A percentile compares a stretch with the other conserved stretches of the same genome.
phyloP scores from a whole-genome alignment of 345 rosid genomes.

The Reutealis trisperma region DNA sequence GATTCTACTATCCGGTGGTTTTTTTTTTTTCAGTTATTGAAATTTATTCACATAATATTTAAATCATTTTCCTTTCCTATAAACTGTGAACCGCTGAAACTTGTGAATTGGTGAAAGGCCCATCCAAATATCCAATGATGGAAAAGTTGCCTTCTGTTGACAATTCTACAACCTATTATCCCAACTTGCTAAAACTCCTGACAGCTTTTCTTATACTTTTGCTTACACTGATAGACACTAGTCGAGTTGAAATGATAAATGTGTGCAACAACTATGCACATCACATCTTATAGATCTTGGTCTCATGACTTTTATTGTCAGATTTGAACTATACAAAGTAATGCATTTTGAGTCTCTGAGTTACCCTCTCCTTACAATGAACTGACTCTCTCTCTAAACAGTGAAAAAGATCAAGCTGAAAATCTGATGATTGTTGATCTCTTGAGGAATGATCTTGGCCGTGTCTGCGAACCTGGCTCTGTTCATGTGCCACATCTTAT shows the following conservation, averaged over 20 bases:
- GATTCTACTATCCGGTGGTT: not conserved
- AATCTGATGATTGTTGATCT: constrained; percentile 98
- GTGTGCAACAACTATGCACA: not conserved
- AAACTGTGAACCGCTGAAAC: too few relatives aligned
- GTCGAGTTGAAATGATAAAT: not conserved
- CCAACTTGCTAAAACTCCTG: not conserved
- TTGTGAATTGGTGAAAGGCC: not conserved
- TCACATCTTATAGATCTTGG: not conserved
- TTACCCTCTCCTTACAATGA: not conserved
- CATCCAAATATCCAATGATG: not conserved
- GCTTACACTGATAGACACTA: not conserved
- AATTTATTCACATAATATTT: too few relatives aligned
- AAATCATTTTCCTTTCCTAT: too few relatives aligned
- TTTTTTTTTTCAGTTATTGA: not conserved
- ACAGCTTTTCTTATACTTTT: not conserved
- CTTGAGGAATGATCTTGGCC: constrained; percentile 89
- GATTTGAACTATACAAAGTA: not conserved
- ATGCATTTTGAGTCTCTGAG: not conserved
- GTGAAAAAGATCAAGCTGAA: constrained; percentile 98
- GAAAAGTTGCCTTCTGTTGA: not conserved
- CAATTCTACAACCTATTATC: not conserved
- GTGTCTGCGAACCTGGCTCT: constrained; percentile 86
- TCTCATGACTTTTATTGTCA: not conserved
- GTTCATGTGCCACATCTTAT: constrained; percentile 93
- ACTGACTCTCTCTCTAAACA: constrained; percentile 29